Percentiles rank a stretch among this genome's conserved stretches.
Evolutionary conservation across 139 green algal species (phyloP).

Genomic region (Closterium sp.): DNA sequence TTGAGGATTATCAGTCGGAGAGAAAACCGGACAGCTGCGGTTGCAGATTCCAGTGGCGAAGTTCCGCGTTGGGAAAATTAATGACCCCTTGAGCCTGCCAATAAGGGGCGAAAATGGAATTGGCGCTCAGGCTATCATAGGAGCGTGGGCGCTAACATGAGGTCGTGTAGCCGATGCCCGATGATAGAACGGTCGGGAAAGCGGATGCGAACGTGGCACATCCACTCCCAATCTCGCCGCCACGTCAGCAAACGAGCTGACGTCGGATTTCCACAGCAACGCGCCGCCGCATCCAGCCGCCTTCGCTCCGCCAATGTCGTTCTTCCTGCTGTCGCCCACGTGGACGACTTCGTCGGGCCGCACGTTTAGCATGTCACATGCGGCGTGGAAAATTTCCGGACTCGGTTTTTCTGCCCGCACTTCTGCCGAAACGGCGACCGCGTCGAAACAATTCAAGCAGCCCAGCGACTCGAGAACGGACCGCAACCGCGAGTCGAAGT

Average conservation of each 20-base stretch:
- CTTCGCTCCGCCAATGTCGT: background rate
- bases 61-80: too few species aligned
- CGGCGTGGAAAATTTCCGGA: constrained; percentile 65
- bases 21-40: too few species aligned
- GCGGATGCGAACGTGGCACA: background rate
- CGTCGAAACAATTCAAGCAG: constrained; percentile 69
- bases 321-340: background rate
- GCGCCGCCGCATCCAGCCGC: background rate
- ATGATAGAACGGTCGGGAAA: too few species aligned
- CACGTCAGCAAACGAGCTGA: background rate
- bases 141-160: too few species aligned
- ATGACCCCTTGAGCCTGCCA: too few species aligned
- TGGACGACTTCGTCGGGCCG: background rate
- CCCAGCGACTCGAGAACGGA: constrained; percentile 64
- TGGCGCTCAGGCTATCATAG: too few species aligned
- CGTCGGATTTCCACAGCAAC: constrained; percentile 3
- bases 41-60: too few species aligned
- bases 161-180: too few species aligned
- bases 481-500: constrained; percentile 56
- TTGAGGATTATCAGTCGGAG: too few species aligned
- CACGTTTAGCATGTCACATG: background rate
- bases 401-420: constrained; percentile 81
- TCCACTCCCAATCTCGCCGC: background rate
- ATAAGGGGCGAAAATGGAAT: too few species aligned
- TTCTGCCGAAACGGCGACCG: constrained; percentile 62